phyloP scores from a whole-genome alignment of 148 eudicot species.

The Camellia sinensis region DNA sequence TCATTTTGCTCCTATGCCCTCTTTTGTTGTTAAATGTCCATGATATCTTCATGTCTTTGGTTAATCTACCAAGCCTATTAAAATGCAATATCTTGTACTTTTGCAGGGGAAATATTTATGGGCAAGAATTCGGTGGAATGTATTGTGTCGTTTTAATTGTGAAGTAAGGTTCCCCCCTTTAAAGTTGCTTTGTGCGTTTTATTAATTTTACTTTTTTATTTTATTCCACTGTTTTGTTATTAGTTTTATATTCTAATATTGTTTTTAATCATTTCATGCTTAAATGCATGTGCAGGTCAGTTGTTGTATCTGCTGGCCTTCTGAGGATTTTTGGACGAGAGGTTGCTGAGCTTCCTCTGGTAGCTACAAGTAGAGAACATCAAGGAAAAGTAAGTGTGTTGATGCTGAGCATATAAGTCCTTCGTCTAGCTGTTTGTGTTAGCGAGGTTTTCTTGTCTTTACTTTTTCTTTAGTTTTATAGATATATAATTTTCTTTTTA shows the following conservation, averaged over 20 bases:
- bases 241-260: not conserved
- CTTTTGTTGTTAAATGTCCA: not conserved
- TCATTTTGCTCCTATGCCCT: not conserved
- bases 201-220: not conserved
- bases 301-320: conserved; percentile 86
- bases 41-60: not conserved
- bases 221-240: not conserved
- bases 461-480: not conserved
- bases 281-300: conserved; percentile 48
- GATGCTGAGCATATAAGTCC: not conserved
- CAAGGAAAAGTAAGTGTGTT: conserved; percentile 67
- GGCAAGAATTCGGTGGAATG: conserved; percentile 97
- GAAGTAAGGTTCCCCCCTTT: conserved; percentile 46
- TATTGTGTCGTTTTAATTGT: conserved; percentile 77
- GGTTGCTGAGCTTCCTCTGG: conserved; percentile 95
- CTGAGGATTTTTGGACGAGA: conserved; percentile 83
- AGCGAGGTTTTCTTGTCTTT: not conserved
- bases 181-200: not conserved
- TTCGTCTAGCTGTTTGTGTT: not conserved
- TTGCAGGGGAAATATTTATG: conserved; percentile 90
- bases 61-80: conserved; percentile 1
- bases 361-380: conserved; percentile 85
- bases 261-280: not conserved
- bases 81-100: conserved; percentile 9
- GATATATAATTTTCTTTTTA: no score